These are phyloP conservation scores for Lepiota brunneoincarnata DNA, from an alignment of 768 basidiomycete species.

Conservation along the genomic window DNA sequence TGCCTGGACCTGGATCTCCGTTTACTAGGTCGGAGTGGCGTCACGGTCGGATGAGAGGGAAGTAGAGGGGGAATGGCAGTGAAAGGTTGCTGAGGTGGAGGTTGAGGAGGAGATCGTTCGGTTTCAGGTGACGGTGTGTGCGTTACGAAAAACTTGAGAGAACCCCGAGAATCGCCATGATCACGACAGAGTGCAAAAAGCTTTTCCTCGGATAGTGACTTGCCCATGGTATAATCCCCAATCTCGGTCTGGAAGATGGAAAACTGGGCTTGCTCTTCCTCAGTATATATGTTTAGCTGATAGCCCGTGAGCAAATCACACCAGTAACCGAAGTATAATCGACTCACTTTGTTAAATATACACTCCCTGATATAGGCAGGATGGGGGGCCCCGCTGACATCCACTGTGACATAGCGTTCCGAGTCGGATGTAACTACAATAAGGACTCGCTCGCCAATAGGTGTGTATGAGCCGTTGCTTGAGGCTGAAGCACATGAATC, in stretches of 20 bases:
- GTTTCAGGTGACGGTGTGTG: slow-evolving; percentile 61
- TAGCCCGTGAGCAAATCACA: slow-evolving; percentile 1
- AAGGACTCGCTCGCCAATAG: slow-evolving; percentile 36
- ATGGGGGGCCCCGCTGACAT: slow-evolving; percentile 62
- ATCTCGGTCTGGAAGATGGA: slow-evolving; percentile 89
- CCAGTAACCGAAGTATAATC: slow-evolving; percentile 3
- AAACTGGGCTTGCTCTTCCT: slow-evolving; percentile 70
- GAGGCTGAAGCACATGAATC: slow-evolving; percentile 30
- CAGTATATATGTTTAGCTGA: slow-evolving; percentile 79
- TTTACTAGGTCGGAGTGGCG: slow-evolving; percentile 49
- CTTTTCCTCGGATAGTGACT: slow-evolving; percentile 66
- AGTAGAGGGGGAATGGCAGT: slow-evolving; percentile 24
- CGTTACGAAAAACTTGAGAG: slow-evolving; percentile 82
- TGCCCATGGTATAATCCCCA: slow-evolving; percentile 71
- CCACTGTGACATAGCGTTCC: slow-evolving; percentile 72
- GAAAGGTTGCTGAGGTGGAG: slow-evolving; percentile 30
- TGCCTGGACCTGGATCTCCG: slow-evolving; percentile 54
- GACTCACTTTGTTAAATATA: slow-evolving; percentile 72
- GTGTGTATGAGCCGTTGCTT: slow-evolving; percentile 17
- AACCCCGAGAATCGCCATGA: slow-evolving; percentile 73
- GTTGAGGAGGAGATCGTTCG: slow-evolving; percentile 34
- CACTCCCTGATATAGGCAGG: slow-evolving; percentile 75
- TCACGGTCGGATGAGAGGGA: slow-evolving; percentile 35
- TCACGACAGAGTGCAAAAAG: slow-evolving; percentile 71
- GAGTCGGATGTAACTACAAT: slow-evolving; percentile 77